Base-by-base conservation (phyloP, 306 rosid species). In the Argentina anserina region DNA sequence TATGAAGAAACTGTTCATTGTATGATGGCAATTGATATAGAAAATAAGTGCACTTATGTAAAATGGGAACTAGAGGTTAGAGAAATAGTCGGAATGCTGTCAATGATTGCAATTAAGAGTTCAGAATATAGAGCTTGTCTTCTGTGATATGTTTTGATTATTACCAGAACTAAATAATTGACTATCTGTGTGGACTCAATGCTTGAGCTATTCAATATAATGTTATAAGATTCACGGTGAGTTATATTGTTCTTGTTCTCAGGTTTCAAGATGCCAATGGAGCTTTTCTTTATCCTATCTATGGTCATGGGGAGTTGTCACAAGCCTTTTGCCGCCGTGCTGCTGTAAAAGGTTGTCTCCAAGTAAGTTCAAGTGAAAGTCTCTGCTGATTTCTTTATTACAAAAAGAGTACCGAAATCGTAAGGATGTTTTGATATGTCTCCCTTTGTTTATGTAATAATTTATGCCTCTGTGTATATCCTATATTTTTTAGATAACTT, bases 291-390 rank as follows among this genome's bases (percentile, higher is more conserved):
- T 94, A 91, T 82, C 96, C 99, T 80, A 43, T 88, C 72, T 94
- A 91, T 61, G 99, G 99, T 70, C 86, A 84, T 60, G 96, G 97
- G 72, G 99, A 94, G 81, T 82, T 91, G 61, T 84, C 96, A 47
- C 96, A 90, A 83, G 96, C 92, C 65, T 94, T 89, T 84, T 90
- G 92, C 63, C 96, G 96, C 15, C 93, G 96, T 60, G 97, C 97
- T 67, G 97, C 99, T 83, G 99, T 94, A 63, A 94, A 91, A 81
- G 96, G 97, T 52, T 91, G 96, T 90, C 77, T 91, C 67, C 84
- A 91, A 70, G 97, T 91, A 91, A 88, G 99, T 89, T 86, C 63
- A 73, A 72, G 60, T 39, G 14, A 43, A 70, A 13, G 52, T 73
- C 37, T 72, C 43, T 72, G 68, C 50, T 71, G 56, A 0, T 7